phyloP scores from a whole-genome alignment of 768 basidiomycete genomes.

The Boletus patriciae region DNA sequence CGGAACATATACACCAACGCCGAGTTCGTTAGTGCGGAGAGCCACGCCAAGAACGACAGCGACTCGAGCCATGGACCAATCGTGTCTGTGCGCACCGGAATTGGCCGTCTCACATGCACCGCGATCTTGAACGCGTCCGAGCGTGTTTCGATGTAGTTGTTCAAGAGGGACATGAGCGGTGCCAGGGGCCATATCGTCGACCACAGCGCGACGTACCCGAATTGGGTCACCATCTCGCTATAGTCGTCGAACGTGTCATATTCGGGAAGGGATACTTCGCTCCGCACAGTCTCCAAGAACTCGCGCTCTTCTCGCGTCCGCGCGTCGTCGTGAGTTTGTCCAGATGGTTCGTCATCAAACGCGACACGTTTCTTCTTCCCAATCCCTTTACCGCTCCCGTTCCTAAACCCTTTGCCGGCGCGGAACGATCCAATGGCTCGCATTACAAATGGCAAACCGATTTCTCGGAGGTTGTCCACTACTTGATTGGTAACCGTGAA shows the following conservation, averaged over 20 bases:
- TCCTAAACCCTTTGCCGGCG: constrained; percentile 41
- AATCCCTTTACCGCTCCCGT: constrained; percentile 20
- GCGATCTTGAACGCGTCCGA: constrained; percentile 96
- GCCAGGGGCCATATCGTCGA: constrained; percentile 93
- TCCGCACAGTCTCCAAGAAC: constrained; percentile 76
- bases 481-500: constrained; percentile 88
- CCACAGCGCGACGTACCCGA: constrained; percentile 92
- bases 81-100: constrained; percentile 84
- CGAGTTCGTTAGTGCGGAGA: constrained; percentile 83
- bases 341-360: constrained; percentile 59
- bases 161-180: constrained; percentile 84
- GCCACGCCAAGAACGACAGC: constrained; percentile 85
- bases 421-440: constrained; percentile 55
- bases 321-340: constrained; percentile 30
- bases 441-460: constrained; percentile 77
- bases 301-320: constrained; percentile 62
- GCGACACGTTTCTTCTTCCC: constrained; percentile 65
- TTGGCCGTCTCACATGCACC: constrained; percentile 77
- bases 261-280: constrained; percentile 75
- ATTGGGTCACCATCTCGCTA: constrained; percentile 95
- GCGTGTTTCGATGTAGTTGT: constrained; percentile 90
- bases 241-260: constrained; percentile 87
- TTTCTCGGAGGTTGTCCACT: constrained; percentile 72
- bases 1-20: constrained; percentile 91
- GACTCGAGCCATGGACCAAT: constrained; percentile 95